Evolutionary conservation across 306 rosid species (phyloP).

Genomic region (Quercus rubra): DNA sequence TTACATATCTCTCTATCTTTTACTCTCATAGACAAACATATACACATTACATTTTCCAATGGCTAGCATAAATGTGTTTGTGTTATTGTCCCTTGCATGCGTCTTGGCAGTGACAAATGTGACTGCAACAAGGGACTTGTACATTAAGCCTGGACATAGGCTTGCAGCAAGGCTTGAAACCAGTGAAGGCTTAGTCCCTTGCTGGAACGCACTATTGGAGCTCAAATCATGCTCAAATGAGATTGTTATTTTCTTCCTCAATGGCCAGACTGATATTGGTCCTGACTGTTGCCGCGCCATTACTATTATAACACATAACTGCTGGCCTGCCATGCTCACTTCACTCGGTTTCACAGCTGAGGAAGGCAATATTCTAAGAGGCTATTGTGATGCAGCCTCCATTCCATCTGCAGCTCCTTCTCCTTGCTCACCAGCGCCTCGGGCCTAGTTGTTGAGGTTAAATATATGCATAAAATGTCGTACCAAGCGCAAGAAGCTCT

Average conservation of each 20-base stretch:
- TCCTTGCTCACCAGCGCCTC: neutral
- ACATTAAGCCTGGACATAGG: neutral
- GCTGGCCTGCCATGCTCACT: conserved; percentile 43
- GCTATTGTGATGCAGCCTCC: conserved; percentile 33
- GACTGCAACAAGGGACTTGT: neutral
- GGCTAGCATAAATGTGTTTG: neutral
- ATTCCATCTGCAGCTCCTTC: conserved; percentile 20
- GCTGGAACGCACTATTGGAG: neutral
- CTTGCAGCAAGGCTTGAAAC: neutral
- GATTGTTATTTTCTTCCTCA: conserved; percentile 28
- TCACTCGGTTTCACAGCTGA: conserved; percentile 28
- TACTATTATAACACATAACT: conserved; percentile 21
- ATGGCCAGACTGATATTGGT: conserved; percentile 26
- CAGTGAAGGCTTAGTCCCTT: neutral
- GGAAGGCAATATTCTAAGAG: conserved; percentile 23
- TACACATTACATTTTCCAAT: neutral
- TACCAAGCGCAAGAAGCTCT: no score
- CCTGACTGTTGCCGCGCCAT: conserved; percentile 34
- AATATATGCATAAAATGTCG: no score
- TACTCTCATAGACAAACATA: neutral
- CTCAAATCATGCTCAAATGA: conserved; percentile 30
- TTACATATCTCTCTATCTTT: neutral
- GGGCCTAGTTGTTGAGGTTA: no score
- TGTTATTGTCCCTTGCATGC: neutral
- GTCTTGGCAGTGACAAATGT: neutral